Evolutionary conservation across 2,329 filamentous ascomycete genomes (phyloP).

Genomic region (Neonectria coccinea): DNA sequence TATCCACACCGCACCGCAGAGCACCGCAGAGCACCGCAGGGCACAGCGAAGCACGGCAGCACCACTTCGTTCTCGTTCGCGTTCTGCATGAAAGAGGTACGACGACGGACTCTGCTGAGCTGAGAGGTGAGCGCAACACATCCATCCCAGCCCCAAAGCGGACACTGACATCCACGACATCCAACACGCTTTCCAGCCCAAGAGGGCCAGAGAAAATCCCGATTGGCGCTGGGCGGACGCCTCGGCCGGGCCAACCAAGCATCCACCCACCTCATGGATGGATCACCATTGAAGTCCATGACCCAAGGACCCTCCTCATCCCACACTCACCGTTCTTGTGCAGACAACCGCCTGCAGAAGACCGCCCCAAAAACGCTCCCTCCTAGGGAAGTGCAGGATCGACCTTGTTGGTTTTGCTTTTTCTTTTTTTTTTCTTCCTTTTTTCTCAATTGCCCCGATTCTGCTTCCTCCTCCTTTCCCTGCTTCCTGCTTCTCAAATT

Average conservation of each 20-base stretch:
- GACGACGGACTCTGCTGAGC: conserved; percentile 1
- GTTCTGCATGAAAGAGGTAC: conserved; percentile 2
- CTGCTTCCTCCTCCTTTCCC: conserved; percentile 10
- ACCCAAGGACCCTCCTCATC: conserved; percentile 17
- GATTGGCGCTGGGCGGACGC: conserved; percentile 35
- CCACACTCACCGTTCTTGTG: conserved; percentile 43
- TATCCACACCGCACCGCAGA: conserved; percentile 24
- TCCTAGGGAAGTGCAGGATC: conserved; percentile 26
- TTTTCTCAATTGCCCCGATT: conserved; percentile 11
- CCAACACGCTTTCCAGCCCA: conserved; percentile 18
- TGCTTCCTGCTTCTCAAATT: conserved; percentile 4
- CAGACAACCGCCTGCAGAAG: conserved; percentile 35
- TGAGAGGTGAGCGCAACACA: conserved; percentile 22
- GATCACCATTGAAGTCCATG: conserved; percentile 6
- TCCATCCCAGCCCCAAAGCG: conserved; percentile 22
- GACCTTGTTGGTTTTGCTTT: conserved; percentile 21
- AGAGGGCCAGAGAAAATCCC: conserved; percentile 32
- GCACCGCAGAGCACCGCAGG: conserved; percentile 13
- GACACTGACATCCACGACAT: conserved; percentile 22
- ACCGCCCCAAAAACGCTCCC: conserved; percentile 31
- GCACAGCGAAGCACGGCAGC: conserved; percentile 8
- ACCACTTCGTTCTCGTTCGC: conserved; percentile 2
- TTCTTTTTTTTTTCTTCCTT: conserved; percentile 14
- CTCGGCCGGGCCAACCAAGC: conserved; percentile 27
- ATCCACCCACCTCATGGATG: conserved; percentile 21